A percentile compares a stretch with the other conserved stretches of the same genome.
Evolutionary conservation across 352 stramenopile species (phyloP).

Genomic region (Phytophthora ohioensis): DNA sequence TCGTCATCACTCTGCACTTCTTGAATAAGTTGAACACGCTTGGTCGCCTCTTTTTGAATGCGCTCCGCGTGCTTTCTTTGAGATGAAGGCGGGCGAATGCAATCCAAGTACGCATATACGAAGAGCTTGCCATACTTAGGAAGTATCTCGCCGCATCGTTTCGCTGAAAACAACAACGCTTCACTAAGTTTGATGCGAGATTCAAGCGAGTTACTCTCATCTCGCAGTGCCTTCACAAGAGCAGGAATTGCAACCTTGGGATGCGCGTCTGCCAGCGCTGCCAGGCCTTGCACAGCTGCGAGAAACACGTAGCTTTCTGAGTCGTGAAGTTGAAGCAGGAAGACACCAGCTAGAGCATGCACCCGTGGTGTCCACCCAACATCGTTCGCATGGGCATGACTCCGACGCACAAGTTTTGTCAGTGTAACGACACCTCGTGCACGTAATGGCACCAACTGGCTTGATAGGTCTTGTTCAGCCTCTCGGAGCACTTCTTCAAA

Average conservation of each 20-base stretch:
- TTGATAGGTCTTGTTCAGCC: slow-evolving; percentile 68
- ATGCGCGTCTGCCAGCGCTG: slow-evolving; percentile 68
- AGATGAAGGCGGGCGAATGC: slow-evolving; percentile 58
- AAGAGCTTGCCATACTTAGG: slow-evolving; percentile 77
- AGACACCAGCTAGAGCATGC: slow-evolving; percentile 60
- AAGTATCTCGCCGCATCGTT: slow-evolving; percentile 78
- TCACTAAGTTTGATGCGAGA: slow-evolving; percentile 88
- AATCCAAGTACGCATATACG: slow-evolving; percentile 84
- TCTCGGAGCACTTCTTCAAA: slow-evolving; percentile 67
- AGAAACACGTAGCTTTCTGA: slow-evolving; percentile 88
- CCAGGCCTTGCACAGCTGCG: slow-evolving; percentile 79
- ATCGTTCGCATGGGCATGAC: slow-evolving; percentile 51
- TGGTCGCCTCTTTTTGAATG: slow-evolving; percentile 32
- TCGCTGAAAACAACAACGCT: slow-evolving; percentile 80
- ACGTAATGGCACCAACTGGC: slow-evolving; percentile 71
- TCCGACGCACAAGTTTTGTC: slow-evolving; percentile 79
- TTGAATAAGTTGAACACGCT: slow-evolving; percentile 65
- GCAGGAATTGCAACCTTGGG: slow-evolving; percentile 70
- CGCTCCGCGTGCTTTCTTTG: slow-evolving; percentile 10
- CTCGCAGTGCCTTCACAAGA: slow-evolving; percentile 60
- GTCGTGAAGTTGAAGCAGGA: slow-evolving; percentile 71
- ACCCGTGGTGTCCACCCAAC: slow-evolving; percentile 60
- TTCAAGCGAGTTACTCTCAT: slow-evolving; percentile 61
- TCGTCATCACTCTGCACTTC: slow-evolving; percentile 41
- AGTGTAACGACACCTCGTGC: slow-evolving; percentile 78